phyloP scores from a whole-genome alignment of 805 yeast species.

The Candida nanaspora region DNA sequence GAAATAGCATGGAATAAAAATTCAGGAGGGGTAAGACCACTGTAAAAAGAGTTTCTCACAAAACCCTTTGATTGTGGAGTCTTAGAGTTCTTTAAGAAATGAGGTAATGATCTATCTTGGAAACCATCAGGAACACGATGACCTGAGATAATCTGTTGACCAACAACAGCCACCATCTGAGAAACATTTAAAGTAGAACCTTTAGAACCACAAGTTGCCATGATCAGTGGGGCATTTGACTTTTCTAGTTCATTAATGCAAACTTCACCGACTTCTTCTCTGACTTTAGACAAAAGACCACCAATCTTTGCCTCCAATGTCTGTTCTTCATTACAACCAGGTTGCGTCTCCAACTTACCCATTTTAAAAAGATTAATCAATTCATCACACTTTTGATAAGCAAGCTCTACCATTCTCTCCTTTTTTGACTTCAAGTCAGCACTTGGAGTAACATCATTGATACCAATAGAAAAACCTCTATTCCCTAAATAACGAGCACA shows the following conservation, averaged over 20 bases:
- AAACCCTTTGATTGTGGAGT: slow-evolving; percentile 98
- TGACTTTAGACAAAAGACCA: slow-evolving; percentile 89
- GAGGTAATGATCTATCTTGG: slow-evolving; percentile 97
- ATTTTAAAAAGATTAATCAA: slow-evolving; percentile 68
- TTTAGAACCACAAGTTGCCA: slow-evolving; percentile 99
- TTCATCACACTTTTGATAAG: slow-evolving; percentile 87
- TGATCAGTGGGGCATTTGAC: slow-evolving; percentile 91
- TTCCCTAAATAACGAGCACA: slow-evolving; percentile 94
- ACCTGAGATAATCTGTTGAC: slow-evolving; percentile 98
- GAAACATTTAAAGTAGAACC: slow-evolving; percentile 98
- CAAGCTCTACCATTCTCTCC: slow-evolving; percentile 83
- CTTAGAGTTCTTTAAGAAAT: slow-evolving; percentile 90
- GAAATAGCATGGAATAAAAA: slow-evolving; percentile 97
- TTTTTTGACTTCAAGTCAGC: slow-evolving; percentile 64
- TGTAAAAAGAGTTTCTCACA: slow-evolving; percentile 89
- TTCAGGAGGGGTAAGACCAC: slow-evolving; percentile 95
- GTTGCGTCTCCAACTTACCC: slow-evolving; percentile 94
- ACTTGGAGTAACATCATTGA: slow-evolving; percentile 95
- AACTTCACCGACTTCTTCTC: slow-evolving; percentile 98
- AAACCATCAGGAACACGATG: slow-evolving; percentile 99
- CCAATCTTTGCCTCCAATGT: slow-evolving; percentile 97
- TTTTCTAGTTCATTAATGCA: slow-evolving; percentile 88
- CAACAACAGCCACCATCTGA: slow-evolving; percentile 99
- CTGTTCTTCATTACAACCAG: slow-evolving; percentile 98
- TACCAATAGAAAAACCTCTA: slow-evolving; percentile 95